These are phyloP conservation scores for Xylaria castorea DNA, from an alignment of 495 filamentous ascomycete genomes.

Conservation along the genomic window DNA sequence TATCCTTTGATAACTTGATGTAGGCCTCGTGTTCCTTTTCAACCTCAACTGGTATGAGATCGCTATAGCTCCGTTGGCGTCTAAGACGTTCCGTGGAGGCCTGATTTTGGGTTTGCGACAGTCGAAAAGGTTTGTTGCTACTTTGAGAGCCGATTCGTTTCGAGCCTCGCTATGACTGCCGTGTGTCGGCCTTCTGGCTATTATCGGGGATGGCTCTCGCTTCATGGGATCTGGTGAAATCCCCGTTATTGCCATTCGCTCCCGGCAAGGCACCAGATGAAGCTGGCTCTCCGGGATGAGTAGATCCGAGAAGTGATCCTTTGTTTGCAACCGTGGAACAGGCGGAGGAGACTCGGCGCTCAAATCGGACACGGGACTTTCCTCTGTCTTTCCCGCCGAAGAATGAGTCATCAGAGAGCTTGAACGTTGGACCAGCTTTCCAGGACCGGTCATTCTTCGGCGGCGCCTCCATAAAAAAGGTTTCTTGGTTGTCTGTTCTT, in stretches of 20 bases:
- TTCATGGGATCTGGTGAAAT: neutral
- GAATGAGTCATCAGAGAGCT: neutral
- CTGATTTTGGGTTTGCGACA: neutral
- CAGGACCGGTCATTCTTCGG: slow-evolving; percentile 34
- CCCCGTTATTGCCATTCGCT: neutral
- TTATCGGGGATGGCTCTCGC: neutral
- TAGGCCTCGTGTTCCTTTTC: slow-evolving; percentile 38
- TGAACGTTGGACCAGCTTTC: slow-evolving; percentile 16
- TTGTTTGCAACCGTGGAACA: neutral
- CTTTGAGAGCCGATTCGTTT: slow-evolving; percentile 24
- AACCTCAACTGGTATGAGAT: slow-evolving; percentile 44
- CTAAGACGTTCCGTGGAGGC: neutral
- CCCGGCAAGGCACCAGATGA: slow-evolving; percentile 32
- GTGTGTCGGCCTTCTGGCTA: neutral
- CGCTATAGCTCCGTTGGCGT: slow-evolving; percentile 36
- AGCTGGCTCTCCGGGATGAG: slow-evolving; percentile 38
- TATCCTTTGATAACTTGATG: slow-evolving; percentile 31
- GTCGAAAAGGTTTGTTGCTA: slow-evolving; percentile 29
- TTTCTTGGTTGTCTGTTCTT: slow-evolving; percentile 29
- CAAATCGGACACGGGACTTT: slow-evolving; percentile 25
- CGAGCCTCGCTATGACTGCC: slow-evolving; percentile 11
- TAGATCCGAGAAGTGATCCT: slow-evolving; percentile 37
- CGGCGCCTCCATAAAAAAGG: slow-evolving; percentile 45
- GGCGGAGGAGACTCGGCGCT: slow-evolving; percentile 15
- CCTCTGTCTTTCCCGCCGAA: slow-evolving; percentile 21